Conservation (phyloP, 1,284 basidiomycete genomes). For the Tilletia walkeri region DNA sequence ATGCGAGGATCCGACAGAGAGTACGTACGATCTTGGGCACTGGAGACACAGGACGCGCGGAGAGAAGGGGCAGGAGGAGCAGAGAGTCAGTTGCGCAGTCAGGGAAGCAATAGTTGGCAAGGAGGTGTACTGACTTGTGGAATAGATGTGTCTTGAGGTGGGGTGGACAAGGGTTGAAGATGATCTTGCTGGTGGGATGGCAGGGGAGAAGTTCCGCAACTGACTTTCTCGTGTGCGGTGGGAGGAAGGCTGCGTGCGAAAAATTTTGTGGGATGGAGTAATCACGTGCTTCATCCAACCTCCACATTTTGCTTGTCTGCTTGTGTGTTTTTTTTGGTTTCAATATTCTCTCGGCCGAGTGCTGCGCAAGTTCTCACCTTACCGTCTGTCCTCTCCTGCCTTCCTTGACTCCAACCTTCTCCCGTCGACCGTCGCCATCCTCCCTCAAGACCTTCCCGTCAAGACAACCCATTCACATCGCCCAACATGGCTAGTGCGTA, state of each 20-base stretch:
- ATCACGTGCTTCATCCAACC: slow-evolving; percentile 3
- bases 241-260: neutral
- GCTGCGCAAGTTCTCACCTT: neutral
- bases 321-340: too few relatives aligned
- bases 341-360: slow-evolving; percentile 1
- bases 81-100: neutral
- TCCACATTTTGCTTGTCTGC: neutral
- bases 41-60: neutral
- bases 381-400: too few relatives aligned
- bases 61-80: neutral
- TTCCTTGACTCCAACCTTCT: neutral
- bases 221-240: neutral
- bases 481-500: slow-evolving; percentile 18
- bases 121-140: neutral
- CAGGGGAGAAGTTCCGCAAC: neutral
- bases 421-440: neutral
- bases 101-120: neutral
- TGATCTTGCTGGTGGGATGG: neutral
- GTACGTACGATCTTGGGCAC: slow-evolving; percentile 17
- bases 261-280: neutral
- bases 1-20: neutral
- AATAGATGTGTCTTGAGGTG: slow-evolving; percentile 7
- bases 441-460: slow-evolving; percentile 11
- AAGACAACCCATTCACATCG: slow-evolving; percentile 7
- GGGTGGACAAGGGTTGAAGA: neutral